Base-by-base conservation (phyloP, 2,329 filamentous ascomycete genomes). In the Aspergillus pseudonomiae region DNA sequence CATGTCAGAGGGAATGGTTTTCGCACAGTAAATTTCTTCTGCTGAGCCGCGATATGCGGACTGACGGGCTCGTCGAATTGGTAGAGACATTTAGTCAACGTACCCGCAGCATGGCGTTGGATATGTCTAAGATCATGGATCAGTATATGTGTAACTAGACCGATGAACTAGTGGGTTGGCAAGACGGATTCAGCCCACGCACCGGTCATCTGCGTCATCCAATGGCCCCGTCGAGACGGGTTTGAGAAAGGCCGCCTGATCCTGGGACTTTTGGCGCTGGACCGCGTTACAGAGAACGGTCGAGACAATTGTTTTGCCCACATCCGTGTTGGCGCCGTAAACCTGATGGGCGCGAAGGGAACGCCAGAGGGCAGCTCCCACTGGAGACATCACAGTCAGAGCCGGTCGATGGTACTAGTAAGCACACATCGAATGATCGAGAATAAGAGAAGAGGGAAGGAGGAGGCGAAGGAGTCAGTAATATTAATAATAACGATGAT, bases 241-340 rank as follows among this genome's bases (percentile, higher is more conserved):
- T 75, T 96, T 96, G 60, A 96, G 74, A 75, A 91, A 96, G 12
- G 85, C 82, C 1, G 88, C 84, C 24, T 65, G 61, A 19, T 79
- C 77, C 53, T 85, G 83, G 9, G 76, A 63, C 7, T 71, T 72
- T 32, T 79, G 78, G 30, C 78, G 81, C 43, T 78, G 80, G 4
- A 88, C 84, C 10, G 89, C 85, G 65, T 86, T 88, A 75, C 88
- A 90, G 4, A 96, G 81, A 14, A 93, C 78, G 0, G 91, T 93
- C 2, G 90, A 89, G 63, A 93, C 85, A 36, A 96, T 86, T 0
- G 92, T 96, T 81, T 96, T 96, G 67, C 92, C 92, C 30, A 95
- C 91, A 68, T 91, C 88, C 0, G 92, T 95, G 71, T 94, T 95
- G 54, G 92, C 91, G 32, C 92, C 92, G 71, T 91, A 96, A 43